Evolutionary conservation across 768 basidiomycete species (phyloP).

Genomic region (Suillus subaureus): DNA sequence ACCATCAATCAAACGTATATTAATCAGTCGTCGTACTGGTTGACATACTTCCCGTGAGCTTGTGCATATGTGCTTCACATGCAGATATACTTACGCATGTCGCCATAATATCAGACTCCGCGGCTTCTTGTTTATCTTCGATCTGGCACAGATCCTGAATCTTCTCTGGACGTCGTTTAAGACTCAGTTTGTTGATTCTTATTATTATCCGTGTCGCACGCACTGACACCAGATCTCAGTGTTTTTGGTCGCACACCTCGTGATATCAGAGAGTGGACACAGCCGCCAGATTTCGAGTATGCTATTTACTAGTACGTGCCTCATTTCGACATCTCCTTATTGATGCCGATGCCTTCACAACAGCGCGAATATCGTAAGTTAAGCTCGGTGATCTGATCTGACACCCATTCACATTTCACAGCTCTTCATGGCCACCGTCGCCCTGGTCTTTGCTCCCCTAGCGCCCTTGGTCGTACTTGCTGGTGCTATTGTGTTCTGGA

Average conservation of each 20-base stretch:
- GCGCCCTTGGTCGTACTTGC: conserved; percentile 89
- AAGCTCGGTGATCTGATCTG: conserved; percentile 4
- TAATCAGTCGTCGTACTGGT: conserved; percentile 88
- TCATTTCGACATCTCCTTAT: not conserved
- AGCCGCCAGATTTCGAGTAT: conserved; percentile 89
- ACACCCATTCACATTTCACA: conserved; percentile 29
- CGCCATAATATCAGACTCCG: conserved; percentile 58
- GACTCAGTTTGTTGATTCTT: conserved; percentile 59
- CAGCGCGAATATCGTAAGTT: conserved; percentile 60
- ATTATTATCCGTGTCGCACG: not conserved
- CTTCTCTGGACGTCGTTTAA: conserved; percentile 83
- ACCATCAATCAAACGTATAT: conserved; percentile 88
- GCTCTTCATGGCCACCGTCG: conserved; percentile 93
- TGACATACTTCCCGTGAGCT: conserved; percentile 91
- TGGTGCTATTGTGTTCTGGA: conserved; percentile 85
- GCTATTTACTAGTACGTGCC: conserved; percentile 75
- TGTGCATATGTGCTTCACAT: conserved; percentile 4
- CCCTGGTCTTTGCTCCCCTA: conserved; percentile 90
- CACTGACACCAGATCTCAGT: conserved; percentile 36
- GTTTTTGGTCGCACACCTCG: conserved; percentile 87
- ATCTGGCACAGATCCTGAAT: conserved; percentile 94
- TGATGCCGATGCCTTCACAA: conserved; percentile 4
- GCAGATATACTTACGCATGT: conserved; percentile 11
- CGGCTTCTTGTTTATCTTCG: conserved; percentile 93
- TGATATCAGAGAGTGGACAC: conserved; percentile 87